Evolutionary conservation across 495 filamentous ascomycete species (phyloP).

Genomic region (Staphylotrichum longicolle): DNA sequence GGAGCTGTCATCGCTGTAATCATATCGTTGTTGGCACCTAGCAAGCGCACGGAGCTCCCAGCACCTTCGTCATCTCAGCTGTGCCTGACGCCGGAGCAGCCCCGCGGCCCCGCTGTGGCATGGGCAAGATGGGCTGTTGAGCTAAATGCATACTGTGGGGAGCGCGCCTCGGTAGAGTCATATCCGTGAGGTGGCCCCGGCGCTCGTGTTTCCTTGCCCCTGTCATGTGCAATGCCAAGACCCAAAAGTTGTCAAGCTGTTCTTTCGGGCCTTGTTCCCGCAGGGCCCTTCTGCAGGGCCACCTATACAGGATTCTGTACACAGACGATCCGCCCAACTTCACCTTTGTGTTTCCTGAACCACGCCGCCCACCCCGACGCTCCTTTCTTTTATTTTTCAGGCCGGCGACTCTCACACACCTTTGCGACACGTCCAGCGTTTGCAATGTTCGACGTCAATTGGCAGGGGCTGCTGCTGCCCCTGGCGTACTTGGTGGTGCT

Average conservation of each 20-base stretch:
- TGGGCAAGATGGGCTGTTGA: not conserved
- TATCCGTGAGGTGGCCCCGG: constrained; percentile 8
- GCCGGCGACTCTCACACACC: not conserved
- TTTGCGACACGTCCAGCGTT: not conserved
- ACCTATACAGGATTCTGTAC: constrained; percentile 1
- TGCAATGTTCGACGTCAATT: constrained; percentile 64
- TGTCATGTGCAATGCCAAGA: constrained; percentile 14
- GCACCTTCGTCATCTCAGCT: constrained; percentile 29
- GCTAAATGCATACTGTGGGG: constrained; percentile 16
- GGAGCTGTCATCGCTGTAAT: too few relatives aligned
- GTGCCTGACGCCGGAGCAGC: constrained; percentile 26
- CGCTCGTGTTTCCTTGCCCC: constrained; percentile 3
- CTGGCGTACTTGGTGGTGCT: constrained; percentile 86
- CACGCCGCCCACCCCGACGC: constrained; percentile 10
- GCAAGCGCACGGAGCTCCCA: not conserved
- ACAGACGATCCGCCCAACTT: not conserved
- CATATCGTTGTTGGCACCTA: too few relatives aligned
- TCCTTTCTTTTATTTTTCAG: constrained; percentile 1
- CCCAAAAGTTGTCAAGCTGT: constrained; percentile 39
- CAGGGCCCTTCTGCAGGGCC: constrained; percentile 14
- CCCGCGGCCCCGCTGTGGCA: constrained; percentile 18
- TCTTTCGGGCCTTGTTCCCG: constrained; percentile 30
- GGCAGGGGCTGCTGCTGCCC: constrained; percentile 75
- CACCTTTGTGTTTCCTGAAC: not conserved
- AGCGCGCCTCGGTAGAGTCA: constrained; percentile 4